Evolutionary conservation across 2,329 filamentous ascomycete species (phyloP).

Genomic region (Arachnomyces sp.): DNA sequence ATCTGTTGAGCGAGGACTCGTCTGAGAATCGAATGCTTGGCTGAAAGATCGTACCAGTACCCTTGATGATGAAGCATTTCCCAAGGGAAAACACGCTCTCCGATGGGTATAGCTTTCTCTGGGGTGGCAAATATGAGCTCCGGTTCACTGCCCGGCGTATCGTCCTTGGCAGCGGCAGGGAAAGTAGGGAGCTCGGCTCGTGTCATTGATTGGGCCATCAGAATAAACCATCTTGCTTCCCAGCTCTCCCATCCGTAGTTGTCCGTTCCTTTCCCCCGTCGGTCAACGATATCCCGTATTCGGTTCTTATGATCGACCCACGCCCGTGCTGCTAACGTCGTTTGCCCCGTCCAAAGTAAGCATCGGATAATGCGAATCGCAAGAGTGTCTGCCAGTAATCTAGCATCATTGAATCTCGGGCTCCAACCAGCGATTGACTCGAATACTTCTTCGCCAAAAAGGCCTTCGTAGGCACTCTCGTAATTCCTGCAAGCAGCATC

Average conservation of each 20-base stretch:
- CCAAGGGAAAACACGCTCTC: constrained; percentile 49
- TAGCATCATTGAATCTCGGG: constrained; percentile 83
- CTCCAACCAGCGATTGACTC: constrained; percentile 87
- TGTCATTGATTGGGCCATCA: constrained; percentile 53
- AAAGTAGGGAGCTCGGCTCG: constrained; percentile 44
- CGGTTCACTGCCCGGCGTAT: constrained; percentile 17
- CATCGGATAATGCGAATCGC: constrained; percentile 75
- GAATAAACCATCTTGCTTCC: constrained; percentile 64
- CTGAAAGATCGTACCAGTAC: constrained; percentile 51
- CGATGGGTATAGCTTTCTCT: constrained; percentile 43
- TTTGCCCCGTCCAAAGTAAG: constrained; percentile 68
- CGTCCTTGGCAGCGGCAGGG: constrained; percentile 21
- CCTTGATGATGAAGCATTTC: constrained; percentile 53
- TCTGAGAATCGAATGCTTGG: constrained; percentile 43
- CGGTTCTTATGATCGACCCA: constrained; percentile 72
- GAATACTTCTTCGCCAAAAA: constrained; percentile 75
- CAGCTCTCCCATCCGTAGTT: constrained; percentile 94
- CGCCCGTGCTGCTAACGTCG: constrained; percentile 67
- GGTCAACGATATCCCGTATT: constrained; percentile 68
- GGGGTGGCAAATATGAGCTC: constrained; percentile 38
- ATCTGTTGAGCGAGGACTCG: constrained; percentile 47
- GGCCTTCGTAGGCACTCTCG: constrained; percentile 73
- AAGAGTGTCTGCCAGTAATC: constrained; percentile 73
- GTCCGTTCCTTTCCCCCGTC: constrained; percentile 71
- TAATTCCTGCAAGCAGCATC: constrained; percentile 79